These are phyloP conservation scores for Teratosphaeria nubilosa DNA, from an alignment of 2,329 filamentous ascomycete genomes.

Conservation along the genomic window DNA sequence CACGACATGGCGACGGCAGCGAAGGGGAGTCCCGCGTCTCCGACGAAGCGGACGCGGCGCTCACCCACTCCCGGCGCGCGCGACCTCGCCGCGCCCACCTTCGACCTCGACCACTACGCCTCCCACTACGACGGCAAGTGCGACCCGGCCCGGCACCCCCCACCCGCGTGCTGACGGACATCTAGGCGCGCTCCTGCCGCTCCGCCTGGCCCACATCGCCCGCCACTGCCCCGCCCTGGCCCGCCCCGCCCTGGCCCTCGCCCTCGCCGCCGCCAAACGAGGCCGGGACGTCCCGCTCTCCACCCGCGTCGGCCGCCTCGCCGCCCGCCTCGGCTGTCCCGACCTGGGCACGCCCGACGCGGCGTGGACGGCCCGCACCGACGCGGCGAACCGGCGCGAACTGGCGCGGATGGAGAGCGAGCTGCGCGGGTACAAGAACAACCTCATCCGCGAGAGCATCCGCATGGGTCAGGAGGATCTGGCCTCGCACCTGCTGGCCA, in stretches of 20 bases:
- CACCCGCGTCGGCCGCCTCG: slow-evolving; percentile 56
- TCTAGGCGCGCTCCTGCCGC: slow-evolving; percentile 66
- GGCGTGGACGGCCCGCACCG: slow-evolving; percentile 63
- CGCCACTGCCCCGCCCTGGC: slow-evolving; percentile 64
- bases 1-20: neutral
- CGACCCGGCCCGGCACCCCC: neutral
- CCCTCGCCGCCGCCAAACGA: slow-evolving; percentile 63
- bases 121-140: slow-evolving; percentile 69
- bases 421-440: slow-evolving; percentile 89
- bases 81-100: slow-evolving; percentile 52
- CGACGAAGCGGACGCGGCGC: slow-evolving; percentile 3
- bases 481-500: slow-evolving; percentile 69
- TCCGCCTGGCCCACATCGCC: slow-evolving; percentile 75
- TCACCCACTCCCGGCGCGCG: slow-evolving; percentile 25
- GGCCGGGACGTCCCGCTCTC: slow-evolving; percentile 67
- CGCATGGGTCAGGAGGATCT: slow-evolving; percentile 86
- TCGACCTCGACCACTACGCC: slow-evolving; percentile 86
- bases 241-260: slow-evolving; percentile 69
- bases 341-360: slow-evolving; percentile 57
- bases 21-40: slow-evolving; percentile 1
- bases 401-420: slow-evolving; percentile 70
- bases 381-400: slow-evolving; percentile 58
- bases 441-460: slow-evolving; percentile 94
- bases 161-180: neutral
- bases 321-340: slow-evolving; percentile 55